A percentile compares a stretch with the other conserved stretches of the same genome.
Conservation (phyloP, 768 basidiomycete species). For the Lentinus brumalis region DNA sequence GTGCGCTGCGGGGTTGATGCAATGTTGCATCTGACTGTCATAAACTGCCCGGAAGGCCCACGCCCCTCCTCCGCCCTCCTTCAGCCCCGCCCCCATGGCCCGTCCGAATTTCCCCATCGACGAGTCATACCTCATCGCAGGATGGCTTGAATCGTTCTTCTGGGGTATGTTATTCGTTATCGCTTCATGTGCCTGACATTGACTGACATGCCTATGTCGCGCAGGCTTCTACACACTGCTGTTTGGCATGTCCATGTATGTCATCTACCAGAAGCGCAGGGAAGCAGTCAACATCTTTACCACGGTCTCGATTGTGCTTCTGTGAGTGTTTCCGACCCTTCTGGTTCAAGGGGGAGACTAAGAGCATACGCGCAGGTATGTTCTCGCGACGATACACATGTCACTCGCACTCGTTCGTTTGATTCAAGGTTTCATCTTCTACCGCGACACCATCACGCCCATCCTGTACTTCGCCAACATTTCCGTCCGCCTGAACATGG, state of each 20-base stretch:
- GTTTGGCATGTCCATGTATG: background rate
- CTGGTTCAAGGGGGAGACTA: background rate
- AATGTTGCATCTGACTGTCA: no score
- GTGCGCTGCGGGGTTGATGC: no score
- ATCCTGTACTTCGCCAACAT: conserved; percentile 14
- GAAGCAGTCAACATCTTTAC: background rate
- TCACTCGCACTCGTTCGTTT: conserved; percentile 12
- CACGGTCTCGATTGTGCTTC: background rate
- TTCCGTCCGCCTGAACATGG: conserved; percentile 10
- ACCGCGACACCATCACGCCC: conserved; percentile 8
- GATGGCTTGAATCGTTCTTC: conserved; percentile 3
- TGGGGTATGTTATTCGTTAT: background rate
- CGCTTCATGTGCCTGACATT: background rate
- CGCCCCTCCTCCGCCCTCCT: no score
- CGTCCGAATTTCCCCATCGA: conserved; percentile 5
- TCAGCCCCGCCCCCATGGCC: background rate
- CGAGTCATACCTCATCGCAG: conserved; percentile 7
- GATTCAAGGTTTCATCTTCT: conserved; percentile 13
- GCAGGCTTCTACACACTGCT: background rate
- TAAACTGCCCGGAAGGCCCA: no score
- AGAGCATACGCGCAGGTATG: background rate
- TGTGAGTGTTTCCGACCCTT: background rate
- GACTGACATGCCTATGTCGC: background rate
- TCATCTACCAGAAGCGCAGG: background rate
- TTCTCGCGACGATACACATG: conserved; percentile 16